Percentiles rank a stretch among this genome's conserved stretches.
These are phyloP conservation scores for Scedosporium aurantiacum DNA, from an alignment of 2,329 filamentous ascomycete species.

Conservation along the genomic window DNA sequence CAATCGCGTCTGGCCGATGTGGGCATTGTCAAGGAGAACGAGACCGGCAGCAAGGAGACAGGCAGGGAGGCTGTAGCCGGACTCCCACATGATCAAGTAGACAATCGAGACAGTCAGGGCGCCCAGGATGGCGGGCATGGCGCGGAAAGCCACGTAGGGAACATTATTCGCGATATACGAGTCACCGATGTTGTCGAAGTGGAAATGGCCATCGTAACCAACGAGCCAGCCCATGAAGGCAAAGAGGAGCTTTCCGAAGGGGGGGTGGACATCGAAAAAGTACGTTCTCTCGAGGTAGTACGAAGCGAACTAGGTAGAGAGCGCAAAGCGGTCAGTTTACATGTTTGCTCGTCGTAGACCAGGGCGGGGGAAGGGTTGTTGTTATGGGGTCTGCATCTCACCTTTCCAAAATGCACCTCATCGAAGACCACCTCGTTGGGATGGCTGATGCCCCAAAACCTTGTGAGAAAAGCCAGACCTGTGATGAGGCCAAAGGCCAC, in stretches of 20 bases:
- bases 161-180: constrained; percentile 97
- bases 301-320: constrained; percentile 49
- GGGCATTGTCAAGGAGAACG: constrained; percentile 91
- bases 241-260: constrained; percentile 95
- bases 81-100: constrained; percentile 99
- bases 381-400: too few relatives aligned
- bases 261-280: constrained; percentile 99
- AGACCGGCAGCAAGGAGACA: constrained; percentile 77
- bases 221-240: constrained; percentile 95
- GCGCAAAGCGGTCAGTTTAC: neutral
- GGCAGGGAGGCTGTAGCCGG: constrained; percentile 89
- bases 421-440: constrained; percentile 97
- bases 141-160: constrained; percentile 90
- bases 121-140: constrained; percentile 83
- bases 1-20: constrained; percentile 89
- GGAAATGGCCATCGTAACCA: constrained; percentile 91
- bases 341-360: neutral
- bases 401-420: constrained; percentile 99
- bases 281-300: constrained; percentile 93
- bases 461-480: constrained; percentile 71
- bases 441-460: constrained; percentile 93
- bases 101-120: constrained; percentile 87
- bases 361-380: neutral
- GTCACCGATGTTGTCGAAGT: constrained; percentile 98
- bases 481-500: constrained; percentile 69